Evolutionary conservation across 208 protist species (phyloP).

Genomic region (Crithidia acanthocephali): DNA sequence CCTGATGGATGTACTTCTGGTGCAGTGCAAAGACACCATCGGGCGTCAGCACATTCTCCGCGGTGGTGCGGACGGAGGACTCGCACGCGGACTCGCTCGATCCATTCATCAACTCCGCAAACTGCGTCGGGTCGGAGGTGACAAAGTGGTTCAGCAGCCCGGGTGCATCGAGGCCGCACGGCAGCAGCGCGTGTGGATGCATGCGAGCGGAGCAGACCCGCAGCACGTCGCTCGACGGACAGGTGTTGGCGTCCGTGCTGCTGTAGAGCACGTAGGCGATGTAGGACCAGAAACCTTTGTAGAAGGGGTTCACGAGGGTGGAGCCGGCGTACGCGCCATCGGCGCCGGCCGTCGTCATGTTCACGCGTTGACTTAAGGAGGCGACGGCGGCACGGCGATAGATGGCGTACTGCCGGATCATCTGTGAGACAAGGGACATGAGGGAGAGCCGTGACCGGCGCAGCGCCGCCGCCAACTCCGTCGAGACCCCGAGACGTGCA

Average conservation of each 20-base stretch:
- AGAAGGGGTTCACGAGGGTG: conserved; percentile 73
- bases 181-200: conserved; percentile 70
- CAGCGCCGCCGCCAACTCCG: conserved; percentile 37
- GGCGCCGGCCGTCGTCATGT: conserved; percentile 46
- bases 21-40: conserved; percentile 46
- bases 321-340: conserved; percentile 34
- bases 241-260: conserved; percentile 10
- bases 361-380: conserved; percentile 60
- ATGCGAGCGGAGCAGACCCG: conserved; percentile 60
- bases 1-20: conserved; percentile 52
- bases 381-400: conserved; percentile 60
- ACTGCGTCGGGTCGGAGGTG: conserved; percentile 38
- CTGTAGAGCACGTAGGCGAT: conserved; percentile 28
- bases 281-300: conserved; percentile 63
- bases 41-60: conserved; percentile 22
- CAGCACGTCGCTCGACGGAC: conserved; percentile 30
- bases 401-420: conserved; percentile 77
- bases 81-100: conserved; percentile 3
- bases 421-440: conserved; percentile 66
- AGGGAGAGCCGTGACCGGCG: conserved; percentile 48
- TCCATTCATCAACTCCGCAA: conserved; percentile 11
- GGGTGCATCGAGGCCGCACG: conserved; percentile 66
- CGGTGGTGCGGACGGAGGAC: conserved; percentile 25
- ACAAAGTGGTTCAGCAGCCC: conserved; percentile 59
- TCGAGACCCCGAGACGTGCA: conserved; percentile 26